Evolutionary conservation across 805 yeast genomes (phyloP), one percentile per base, ranked within the genome.

Genomic region (Ogataea siamensis): DNA sequence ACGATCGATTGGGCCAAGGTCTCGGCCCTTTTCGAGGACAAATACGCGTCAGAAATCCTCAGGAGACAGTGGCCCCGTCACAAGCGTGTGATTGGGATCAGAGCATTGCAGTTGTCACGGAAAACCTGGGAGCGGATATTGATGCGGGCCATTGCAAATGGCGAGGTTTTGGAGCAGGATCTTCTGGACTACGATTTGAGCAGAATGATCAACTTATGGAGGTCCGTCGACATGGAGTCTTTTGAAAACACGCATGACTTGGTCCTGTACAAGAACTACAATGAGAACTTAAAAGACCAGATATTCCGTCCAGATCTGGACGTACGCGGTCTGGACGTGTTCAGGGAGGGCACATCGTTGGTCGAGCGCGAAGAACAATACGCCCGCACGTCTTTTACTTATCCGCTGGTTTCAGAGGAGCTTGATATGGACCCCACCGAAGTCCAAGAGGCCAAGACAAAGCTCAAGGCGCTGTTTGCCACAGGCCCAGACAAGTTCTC

Each of bases 51-150:
- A 2, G 74, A 69, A 7, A 64, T 69, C 8, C 60, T 82, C 18
- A 71, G 70, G 45, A 74, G 76, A 34, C 79, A 75, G 42, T 89
- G 96, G 96, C 76, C 83, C 2, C 67, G 74, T 13, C 69, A 84
- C 7, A 70, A 86, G 28, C 73, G 76, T 25, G 37, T 45, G 7
- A 75, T 81, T 25, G 93, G 93, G 0, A 59, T 63, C 11, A 68
- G 71, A 34, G 83, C 80, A 0, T 66, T 83, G 28, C 73, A 71
- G 28, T 71, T 72, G 23, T 71, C 76, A 0, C 63, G 69, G 32
- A 67, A 69, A 31, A 69, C 70, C 9, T 89, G 93, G 81, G 91
- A 85, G 50, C 68, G 67, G 14, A 68, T 85, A 14, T 71, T 88
- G 16, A 50, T 80, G 23, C 62, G 64, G 26, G 81, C 80, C 0